Percentiles rank a stretch among this genome's conserved stretches.
These are phyloP conservation scores for Gossypium lobatum DNA, from an alignment of 441 rosid species.

Conservation along the genomic window DNA sequence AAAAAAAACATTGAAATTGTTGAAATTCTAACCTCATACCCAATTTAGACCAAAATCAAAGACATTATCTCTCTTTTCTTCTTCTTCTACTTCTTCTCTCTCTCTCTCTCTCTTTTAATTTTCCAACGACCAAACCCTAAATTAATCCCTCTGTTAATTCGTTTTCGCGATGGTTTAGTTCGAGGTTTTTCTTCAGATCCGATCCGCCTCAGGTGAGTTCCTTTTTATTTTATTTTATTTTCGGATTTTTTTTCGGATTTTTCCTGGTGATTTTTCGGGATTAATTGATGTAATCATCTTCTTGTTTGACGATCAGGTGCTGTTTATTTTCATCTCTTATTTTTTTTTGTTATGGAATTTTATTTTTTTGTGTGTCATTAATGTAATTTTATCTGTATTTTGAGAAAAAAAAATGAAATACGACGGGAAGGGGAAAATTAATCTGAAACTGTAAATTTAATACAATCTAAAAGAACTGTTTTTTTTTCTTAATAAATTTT, in stretches of 20 bases:
- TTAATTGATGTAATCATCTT: conserved; percentile 6
- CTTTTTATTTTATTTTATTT: background rate
- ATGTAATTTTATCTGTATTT: background rate
- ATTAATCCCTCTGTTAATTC: conserved; percentile 5
- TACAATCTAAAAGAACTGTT: background rate
- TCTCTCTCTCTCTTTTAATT: background rate
- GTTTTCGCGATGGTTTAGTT: conserved; percentile 29
- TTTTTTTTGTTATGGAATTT: background rate
- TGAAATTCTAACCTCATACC: conserved; percentile 35
- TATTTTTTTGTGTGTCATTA: background rate
- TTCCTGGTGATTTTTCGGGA: background rate
- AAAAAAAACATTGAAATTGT: background rate
- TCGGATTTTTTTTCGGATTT: background rate
- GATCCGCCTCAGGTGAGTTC: conserved; percentile 16
- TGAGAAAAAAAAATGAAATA: background rate
- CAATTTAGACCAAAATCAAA: conserved; percentile 16
- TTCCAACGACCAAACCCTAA: conserved; percentile 30
- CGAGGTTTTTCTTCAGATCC: conserved; percentile 34
- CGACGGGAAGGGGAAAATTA: too few species aligned
- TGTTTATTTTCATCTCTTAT: background rate
- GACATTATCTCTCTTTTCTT: conserved; percentile 2
- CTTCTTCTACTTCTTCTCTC: background rate
- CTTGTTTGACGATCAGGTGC: conserved; percentile 14
- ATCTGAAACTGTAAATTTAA: background rate
- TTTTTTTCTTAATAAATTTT: background rate